Base-by-base conservation (phyloP, 139 green algal genomes). In the Chlorella sp. region DNA sequence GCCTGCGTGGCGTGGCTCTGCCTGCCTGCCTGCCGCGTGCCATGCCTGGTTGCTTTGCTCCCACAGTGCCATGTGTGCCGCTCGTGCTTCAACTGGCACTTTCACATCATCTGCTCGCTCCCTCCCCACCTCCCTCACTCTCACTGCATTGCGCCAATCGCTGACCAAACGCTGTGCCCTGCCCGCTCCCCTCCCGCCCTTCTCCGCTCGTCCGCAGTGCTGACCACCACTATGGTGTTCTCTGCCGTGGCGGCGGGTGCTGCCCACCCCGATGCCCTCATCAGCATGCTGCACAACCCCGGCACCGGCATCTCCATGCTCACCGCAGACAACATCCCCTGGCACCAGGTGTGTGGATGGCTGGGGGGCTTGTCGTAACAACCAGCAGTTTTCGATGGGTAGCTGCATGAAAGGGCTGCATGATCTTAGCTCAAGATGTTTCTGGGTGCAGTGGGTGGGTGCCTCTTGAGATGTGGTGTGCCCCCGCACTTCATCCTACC, bases 201-300 rank as follows among this genome's bases (percentile, higher is more conserved):
- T n/a, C n/a, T n/a, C n/a, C n/a, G 21, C 28, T 64, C 36, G 26
- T 37, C 39, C n/a, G 64, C 64, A 80, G 90, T 94, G 18, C 83
- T 96, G 40, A 37, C 75, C 39, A 93, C 90, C 9, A 90, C 94
- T 30, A 92, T 93, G 60, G 64, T 81, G 32, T 34, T 92, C 5
- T 64, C 86, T 0, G 81, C 86, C 24, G 24, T 84, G 15, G 85
- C 85, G 28, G 87, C 83, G 1, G 93, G 61, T 0, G 60, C 80
- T 1, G 66, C 85, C 34, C 85, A 94, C 78, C 88, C 88, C 53
- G 79, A 85, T 21, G 88, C 87, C 21, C 68, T 87, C 7, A 36
- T 37, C 1, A 16, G 36, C 57, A 9, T 87, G 75, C 32, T 92
- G 78, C 40, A 61, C 36, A 75, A 88, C 73, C 88, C 77, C 61